Evolutionary conservation across 1,284 basidiomycete species (phyloP).

Genomic region (Tylopilus sp.): DNA sequence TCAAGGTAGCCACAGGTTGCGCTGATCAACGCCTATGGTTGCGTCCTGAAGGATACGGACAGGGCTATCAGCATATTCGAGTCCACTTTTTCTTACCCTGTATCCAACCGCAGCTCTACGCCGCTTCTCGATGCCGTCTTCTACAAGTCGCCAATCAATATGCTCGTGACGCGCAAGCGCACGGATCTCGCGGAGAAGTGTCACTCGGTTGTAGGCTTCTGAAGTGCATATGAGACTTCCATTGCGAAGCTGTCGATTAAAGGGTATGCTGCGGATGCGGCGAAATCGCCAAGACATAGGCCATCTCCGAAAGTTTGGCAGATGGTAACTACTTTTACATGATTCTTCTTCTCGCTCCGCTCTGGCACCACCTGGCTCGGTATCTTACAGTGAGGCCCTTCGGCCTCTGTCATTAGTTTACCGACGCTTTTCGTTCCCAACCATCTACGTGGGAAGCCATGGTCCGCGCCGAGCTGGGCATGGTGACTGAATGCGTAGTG

Average conservation of each 20-base stretch:
- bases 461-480: constrained; percentile 91
- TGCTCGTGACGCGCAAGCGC: constrained; percentile 83
- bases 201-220: constrained; percentile 67
- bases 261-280: constrained; percentile 84
- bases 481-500: constrained; percentile 79
- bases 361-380: constrained; percentile 53
- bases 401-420: not conserved
- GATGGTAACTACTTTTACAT: constrained; percentile 91
- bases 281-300: constrained; percentile 76
- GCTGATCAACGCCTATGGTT: constrained; percentile 92
- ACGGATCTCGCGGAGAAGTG: constrained; percentile 85
- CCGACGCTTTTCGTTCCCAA: constrained; percentile 47
- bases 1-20: constrained; percentile 93
- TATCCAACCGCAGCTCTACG: constrained; percentile 45
- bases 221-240: constrained; percentile 93
- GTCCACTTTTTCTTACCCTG: constrained; percentile 69
- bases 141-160: constrained; percentile 94
- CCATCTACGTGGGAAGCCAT: constrained; percentile 95
- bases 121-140: constrained; percentile 84
- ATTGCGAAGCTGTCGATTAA: constrained; percentile 95
- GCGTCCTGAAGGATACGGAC: constrained; percentile 81
- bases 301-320: constrained; percentile 86
- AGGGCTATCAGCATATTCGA: constrained; percentile 86
- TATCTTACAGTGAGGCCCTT: constrained; percentile 89
- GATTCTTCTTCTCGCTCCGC: constrained; percentile 42